phyloP scores from a whole-genome alignment of 2,329 filamentous ascomycete genomes.

The Trichophyton benhamiae region DNA sequence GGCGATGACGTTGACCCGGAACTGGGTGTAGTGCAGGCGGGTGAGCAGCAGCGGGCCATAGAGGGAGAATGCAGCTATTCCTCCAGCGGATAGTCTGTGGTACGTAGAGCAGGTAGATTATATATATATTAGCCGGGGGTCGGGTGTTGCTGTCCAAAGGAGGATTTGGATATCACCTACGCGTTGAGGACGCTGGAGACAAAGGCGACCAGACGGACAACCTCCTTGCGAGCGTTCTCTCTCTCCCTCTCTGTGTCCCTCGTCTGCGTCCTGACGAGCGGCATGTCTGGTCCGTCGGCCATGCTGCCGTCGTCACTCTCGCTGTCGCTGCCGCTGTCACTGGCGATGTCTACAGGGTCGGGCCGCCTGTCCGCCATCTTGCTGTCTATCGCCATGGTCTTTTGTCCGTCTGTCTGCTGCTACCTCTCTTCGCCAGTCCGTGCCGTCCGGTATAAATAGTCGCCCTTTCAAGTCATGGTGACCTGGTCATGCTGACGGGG shows the following conservation, averaged over 20 bases:
- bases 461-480: neutral
- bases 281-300: constrained; percentile 44
- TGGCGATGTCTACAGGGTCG: neutral
- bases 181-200: constrained; percentile 49
- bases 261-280: constrained; percentile 20
- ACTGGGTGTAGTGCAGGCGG: constrained; percentile 73
- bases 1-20: constrained; percentile 81
- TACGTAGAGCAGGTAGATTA: neutral
- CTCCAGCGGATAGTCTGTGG: constrained; percentile 63
- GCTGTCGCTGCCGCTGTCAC: constrained; percentile 7
- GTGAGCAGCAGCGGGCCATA: constrained; percentile 86
- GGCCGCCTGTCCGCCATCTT: neutral
- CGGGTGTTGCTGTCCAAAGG: neutral
- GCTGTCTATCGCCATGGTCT: neutral
- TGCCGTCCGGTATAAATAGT: neutral
- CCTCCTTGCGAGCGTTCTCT: constrained; percentile 44
- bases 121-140: constrained; percentile 7
- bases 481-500: neutral
- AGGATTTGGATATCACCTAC: constrained; percentile 21
- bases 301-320: constrained; percentile 28
- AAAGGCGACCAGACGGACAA: constrained; percentile 45
- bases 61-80: constrained; percentile 84
- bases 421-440: neutral
- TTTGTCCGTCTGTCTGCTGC: neutral
- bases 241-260: constrained; percentile 33